phyloP scores from a whole-genome alignment of 2,329 filamentous ascomycete genomes.

The Colletotrichum sp. region DNA sequence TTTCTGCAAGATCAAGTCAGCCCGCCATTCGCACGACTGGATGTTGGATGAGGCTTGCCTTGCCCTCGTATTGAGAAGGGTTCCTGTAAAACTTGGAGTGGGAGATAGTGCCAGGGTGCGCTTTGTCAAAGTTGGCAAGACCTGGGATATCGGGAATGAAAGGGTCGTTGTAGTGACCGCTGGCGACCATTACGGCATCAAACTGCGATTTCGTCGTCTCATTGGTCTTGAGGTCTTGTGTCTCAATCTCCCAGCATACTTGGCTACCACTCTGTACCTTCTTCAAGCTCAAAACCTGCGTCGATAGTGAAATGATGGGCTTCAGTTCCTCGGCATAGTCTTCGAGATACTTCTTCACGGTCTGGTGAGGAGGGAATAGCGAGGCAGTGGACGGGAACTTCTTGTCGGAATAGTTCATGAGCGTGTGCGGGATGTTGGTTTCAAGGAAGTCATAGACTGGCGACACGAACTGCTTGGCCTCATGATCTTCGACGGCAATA shows the following conservation, averaged over 20 bases:
- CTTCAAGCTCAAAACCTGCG: constrained; percentile 59
- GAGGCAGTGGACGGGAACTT: constrained; percentile 62
- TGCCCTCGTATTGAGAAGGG: constrained; percentile 33
- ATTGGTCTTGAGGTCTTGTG: constrained; percentile 31
- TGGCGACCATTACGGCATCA: constrained; percentile 68
- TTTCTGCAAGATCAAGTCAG: constrained; percentile 48
- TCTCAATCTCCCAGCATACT: constrained; percentile 54
- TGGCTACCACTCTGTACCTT: constrained; percentile 26
- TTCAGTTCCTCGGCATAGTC: constrained; percentile 66
- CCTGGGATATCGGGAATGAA: constrained; percentile 63
- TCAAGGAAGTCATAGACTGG: constrained; percentile 72
- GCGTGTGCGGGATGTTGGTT: constrained; percentile 74
- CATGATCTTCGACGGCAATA: constrained; percentile 28
- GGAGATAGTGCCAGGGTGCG: constrained; percentile 54
- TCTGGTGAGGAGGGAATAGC: constrained; percentile 70
- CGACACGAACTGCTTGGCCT: constrained; percentile 62
- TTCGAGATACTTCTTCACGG: constrained; percentile 69
- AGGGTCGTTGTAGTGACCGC: constrained; percentile 67
- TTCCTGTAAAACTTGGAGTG: constrained; percentile 74
- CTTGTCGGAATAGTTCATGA: constrained; percentile 74
- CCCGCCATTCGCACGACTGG: accelerated
- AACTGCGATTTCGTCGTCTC: constrained; percentile 41
- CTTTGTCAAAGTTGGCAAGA: constrained; percentile 54
- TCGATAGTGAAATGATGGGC: constrained; percentile 63
- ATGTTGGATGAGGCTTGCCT: constrained; percentile 23